phyloP scores from a whole-genome alignment of 2,329 filamentous ascomycete species.

The Fusarium dimerum region DNA sequence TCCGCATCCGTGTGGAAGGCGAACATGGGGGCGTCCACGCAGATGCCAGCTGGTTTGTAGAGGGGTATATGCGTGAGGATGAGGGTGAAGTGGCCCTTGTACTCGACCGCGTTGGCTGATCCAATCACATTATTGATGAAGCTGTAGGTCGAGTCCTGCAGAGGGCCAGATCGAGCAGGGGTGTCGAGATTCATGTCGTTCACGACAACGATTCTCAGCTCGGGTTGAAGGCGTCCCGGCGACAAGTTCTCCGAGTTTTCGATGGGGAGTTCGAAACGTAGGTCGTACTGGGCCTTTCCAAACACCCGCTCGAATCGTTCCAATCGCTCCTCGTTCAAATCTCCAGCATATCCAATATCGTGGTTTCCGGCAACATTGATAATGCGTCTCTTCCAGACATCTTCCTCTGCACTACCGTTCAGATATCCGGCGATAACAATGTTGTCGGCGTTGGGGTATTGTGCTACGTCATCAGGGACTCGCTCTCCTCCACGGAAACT shows the following conservation, averaged over 20 bases:
- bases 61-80: slow-evolving; percentile 91
- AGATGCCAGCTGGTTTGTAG: slow-evolving; percentile 79
- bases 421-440: slow-evolving; percentile 49
- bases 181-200: slow-evolving; percentile 95
- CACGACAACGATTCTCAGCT: slow-evolving; percentile 79
- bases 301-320: slow-evolving; percentile 81
- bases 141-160: slow-evolving; percentile 75
- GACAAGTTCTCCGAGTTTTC: slow-evolving; percentile 43
- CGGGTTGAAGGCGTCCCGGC: slow-evolving; percentile 56
- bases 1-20: slow-evolving; percentile 69
- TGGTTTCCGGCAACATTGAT: slow-evolving; percentile 96
- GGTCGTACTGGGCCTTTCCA: slow-evolving; percentile 88
- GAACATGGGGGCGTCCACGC: slow-evolving; percentile 82
- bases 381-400: slow-evolving; percentile 70
- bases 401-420: slow-evolving; percentile 43
- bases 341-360: slow-evolving; percentile 93
- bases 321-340: slow-evolving; percentile 75
- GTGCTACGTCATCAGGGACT: slow-evolving; percentile 58
- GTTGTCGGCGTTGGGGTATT: slow-evolving; percentile 50
- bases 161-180: slow-evolving; percentile 64
- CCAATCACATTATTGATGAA: slow-evolving; percentile 73
- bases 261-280: slow-evolving; percentile 66
- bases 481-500: slow-evolving; percentile 71
- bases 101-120: slow-evolving; percentile 61
- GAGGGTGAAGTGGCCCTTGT: slow-evolving; percentile 71